phyloP scores from a whole-genome alignment of 1,284 basidiomycete species.

The Sutorius eximius region DNA sequence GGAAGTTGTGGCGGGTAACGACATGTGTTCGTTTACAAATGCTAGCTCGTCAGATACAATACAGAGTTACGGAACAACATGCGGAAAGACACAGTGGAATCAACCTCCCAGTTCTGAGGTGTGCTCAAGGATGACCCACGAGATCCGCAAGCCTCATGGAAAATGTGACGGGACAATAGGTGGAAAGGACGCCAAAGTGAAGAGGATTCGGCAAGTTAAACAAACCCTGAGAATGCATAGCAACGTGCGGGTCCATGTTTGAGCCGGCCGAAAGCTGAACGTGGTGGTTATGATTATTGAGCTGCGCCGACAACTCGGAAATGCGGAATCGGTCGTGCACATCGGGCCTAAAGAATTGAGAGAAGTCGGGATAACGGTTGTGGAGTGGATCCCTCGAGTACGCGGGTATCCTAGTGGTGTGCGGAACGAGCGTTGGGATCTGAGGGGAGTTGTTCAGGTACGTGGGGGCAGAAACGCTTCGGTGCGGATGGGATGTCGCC shows the following conservation, averaged over 20 bases:
- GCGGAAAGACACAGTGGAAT: neutral
- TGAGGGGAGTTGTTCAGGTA: neutral
- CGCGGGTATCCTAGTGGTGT: conserved; percentile 1
- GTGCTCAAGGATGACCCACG: neutral
- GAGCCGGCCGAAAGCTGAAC: neutral
- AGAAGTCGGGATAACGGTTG: conserved; percentile 36
- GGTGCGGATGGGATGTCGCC: neutral
- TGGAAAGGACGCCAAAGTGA: neutral
- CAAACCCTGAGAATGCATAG: conserved; percentile 1
- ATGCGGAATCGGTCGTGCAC: conserved; percentile 11
- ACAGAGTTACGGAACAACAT: conserved; percentile 16
- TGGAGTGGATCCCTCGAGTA: conserved; percentile 35
- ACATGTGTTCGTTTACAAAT: conserved; percentile 1
- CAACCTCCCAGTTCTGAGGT: neutral
- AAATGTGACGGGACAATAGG: conserved; percentile 24
- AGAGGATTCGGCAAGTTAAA: neutral
- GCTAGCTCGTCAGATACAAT: conserved; percentile 1
- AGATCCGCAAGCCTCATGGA: conserved; percentile 22
- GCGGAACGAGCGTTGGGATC: neutral
- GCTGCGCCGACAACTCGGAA: neutral
- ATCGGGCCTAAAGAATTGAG: conserved; percentile 30
- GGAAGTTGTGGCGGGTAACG: neutral
- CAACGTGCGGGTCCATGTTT: neutral
- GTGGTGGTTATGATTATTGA: neutral
- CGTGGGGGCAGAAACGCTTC: conserved; percentile 2